A percentile compares a stretch with the other conserved stretches of the same genome.
Evolutionary conservation across 306 rosid genomes (phyloP).

Genomic region (Cercis canadensis): DNA sequence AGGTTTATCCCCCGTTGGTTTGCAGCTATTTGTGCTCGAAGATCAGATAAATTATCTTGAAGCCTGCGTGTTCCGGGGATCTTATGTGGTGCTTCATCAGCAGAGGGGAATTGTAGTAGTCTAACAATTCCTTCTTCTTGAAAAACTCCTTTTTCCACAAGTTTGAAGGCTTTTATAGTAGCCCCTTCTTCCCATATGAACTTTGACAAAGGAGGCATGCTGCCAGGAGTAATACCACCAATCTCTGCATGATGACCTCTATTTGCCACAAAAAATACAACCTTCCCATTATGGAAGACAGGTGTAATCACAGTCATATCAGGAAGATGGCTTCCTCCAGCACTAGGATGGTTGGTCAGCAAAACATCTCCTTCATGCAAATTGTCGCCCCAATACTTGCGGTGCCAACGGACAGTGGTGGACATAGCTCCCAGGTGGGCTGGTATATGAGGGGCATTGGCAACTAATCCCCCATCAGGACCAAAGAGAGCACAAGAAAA

Average conservation of each 20-base stretch:
- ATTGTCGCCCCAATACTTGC: slow-evolving; percentile 72
- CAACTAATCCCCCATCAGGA: slow-evolving; percentile 93
- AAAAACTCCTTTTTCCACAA: slow-evolving; percentile 79
- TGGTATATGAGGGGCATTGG: slow-evolving; percentile 96
- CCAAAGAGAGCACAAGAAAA: slow-evolving; percentile 96
- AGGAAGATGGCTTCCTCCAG: slow-evolving; percentile 99
- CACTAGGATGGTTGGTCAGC: slow-evolving; percentile 93
- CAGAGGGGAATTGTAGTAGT: slow-evolving; percentile 70
- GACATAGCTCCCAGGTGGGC: slow-evolving; percentile 98
- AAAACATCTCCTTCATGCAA: slow-evolving; percentile 91
- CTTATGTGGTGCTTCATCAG: slow-evolving; percentile 54
- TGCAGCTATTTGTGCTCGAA: slow-evolving; percentile 93
- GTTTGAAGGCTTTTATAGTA: slow-evolving; percentile 88
- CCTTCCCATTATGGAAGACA: slow-evolving; percentile 70
- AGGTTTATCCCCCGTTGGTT: slow-evolving; percentile 89
- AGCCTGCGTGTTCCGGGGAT: slow-evolving; percentile 82
- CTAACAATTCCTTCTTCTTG: slow-evolving; percentile 80
- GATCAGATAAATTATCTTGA: slow-evolving; percentile 94
- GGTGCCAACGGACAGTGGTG: slow-evolving; percentile 89
- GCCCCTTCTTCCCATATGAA: slow-evolving; percentile 94
- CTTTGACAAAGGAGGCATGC: slow-evolving; percentile 97
- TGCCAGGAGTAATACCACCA: slow-evolving; percentile 94
- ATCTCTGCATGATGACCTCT: slow-evolving; percentile 98
- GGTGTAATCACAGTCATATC: slow-evolving; percentile 94
- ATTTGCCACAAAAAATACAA: slow-evolving; percentile 87